Base-by-base conservation (phyloP, 2,329 filamentous ascomycete species). In the Stemphylium beticola region DNA sequence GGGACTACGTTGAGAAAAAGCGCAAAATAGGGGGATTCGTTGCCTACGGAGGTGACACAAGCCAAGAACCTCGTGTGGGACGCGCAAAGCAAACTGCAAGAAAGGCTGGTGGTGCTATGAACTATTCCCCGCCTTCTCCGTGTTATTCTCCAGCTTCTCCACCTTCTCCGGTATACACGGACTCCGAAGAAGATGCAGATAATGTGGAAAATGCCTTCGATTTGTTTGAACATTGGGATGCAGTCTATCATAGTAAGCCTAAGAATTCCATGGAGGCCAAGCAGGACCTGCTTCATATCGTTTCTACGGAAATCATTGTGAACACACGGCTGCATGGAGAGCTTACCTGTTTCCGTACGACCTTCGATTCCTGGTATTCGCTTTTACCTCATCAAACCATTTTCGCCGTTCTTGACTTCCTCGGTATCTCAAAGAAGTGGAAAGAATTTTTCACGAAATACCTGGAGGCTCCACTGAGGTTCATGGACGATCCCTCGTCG, bases 381-480 rank as follows among this genome's bases (percentile, higher is more conserved):
- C 55, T 72, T 0, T 66, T 83, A 1, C 71, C 80, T 1, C 80
- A 83, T 61, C 74, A 71, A 26, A 80, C 79, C 9, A 73, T 79
- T 4, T 72, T 78, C 31, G 64, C 74, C 1, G 68, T 81, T 0
- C 74, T 83, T 57, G 65, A 72, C 4, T 82, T 79, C 53, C 67
- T 81, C 24, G 79, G 80, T 2, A 76, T 81, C 14, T 74, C 75
- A 2, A 61, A 73, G 5, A 71, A 73, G 38, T 80, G 78, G 75
- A 71, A 74, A 17, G 56, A 56, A 0, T 83, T 82, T 64, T 81
- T 81, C 62, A 70, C 68, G 36, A 78, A 75, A 32, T 80, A 79
- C 45, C 64, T 82, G 6, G 69, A 78, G 42, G 75, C 80, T 5
- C 80, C 80, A 0, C 61, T 82, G 37, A 81, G 80, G 50, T 76